phyloP scores from a whole-genome alignment of 2,329 filamentous ascomycete species.

The Microsporum ferrugineum region DNA sequence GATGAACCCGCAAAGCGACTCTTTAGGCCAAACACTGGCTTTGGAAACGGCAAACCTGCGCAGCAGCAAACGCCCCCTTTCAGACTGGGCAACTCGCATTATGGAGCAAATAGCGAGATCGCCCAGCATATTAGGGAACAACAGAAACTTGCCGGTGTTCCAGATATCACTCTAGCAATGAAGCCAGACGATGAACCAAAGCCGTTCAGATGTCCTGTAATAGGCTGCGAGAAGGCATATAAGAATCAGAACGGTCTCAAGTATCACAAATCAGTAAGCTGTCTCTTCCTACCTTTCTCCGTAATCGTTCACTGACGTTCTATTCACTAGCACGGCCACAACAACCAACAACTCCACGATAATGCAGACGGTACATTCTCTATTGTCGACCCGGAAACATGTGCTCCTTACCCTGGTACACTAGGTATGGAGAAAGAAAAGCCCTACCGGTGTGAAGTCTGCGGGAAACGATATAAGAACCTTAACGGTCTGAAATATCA shows the following conservation, averaged over 20 bases:
- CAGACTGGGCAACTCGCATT: conserved; percentile 63
- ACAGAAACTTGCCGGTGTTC: conserved; percentile 48
- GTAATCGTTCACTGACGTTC: conserved; percentile 16
- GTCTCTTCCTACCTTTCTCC: conserved; percentile 5
- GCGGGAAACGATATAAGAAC: conserved; percentile 98
- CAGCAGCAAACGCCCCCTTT: conserved; percentile 61
- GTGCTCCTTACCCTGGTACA: conserved; percentile 85
- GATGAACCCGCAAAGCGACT: conserved; percentile 91
- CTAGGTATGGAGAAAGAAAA: conserved; percentile 99
- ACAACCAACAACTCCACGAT: conserved; percentile 91
- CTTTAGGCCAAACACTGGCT: conserved; percentile 70
- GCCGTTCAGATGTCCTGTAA: conserved; percentile 93
- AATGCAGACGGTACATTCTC: conserved; percentile 96
- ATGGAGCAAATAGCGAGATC: conserved; percentile 64
- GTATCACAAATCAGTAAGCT: conserved; percentile 60
- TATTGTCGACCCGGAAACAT: conserved; percentile 93
- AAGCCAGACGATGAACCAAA: conserved; percentile 78
- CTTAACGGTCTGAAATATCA: conserved; percentile 95
- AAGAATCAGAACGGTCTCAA: conserved; percentile 99
- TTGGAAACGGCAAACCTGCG: conserved; percentile 49
- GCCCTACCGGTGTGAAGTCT: conserved; percentile 92
- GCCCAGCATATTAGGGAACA: conserved; percentile 54
- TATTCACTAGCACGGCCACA: conserved; percentile 64
- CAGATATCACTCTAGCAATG: conserved; percentile 34
- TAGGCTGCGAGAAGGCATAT: conserved; percentile 97